Evolutionary conservation across 441 rosid genomes (phyloP).

Genomic region (Mallotus repandus): DNA sequence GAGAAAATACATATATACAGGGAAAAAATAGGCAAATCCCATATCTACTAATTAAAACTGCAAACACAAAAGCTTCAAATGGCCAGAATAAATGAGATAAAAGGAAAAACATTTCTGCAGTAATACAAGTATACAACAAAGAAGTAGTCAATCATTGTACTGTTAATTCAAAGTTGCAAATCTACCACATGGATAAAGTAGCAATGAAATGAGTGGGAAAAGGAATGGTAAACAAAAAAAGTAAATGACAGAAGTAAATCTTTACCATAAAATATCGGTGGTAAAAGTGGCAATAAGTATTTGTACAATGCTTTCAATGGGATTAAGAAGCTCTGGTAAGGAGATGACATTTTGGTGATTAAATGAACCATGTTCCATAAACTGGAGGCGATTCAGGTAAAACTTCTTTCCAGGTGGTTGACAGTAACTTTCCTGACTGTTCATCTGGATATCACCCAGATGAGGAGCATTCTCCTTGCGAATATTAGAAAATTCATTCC

Average conservation of each 20-base stretch:
- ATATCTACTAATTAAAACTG: constrained; percentile 12
- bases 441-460: constrained; percentile 24
- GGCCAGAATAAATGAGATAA: neutral
- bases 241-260: neutral
- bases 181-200: neutral
- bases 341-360: constrained; percentile 49
- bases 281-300: constrained; percentile 92
- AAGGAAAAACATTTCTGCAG: neutral
- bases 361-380: constrained; percentile 38
- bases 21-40: neutral
- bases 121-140: neutral
- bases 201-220: too few relatives aligned
- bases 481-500: constrained; percentile 15
- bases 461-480: constrained; percentile 18
- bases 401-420: constrained; percentile 61
- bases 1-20: neutral
- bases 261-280: constrained; percentile 74
- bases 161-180: neutral
- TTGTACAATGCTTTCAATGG: constrained; percentile 55
- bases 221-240: neutral
- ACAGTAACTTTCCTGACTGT: constrained; percentile 20
- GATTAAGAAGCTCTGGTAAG: constrained; percentile 76
- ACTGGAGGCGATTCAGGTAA: constrained; percentile 70
- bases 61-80: neutral
- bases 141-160: too few relatives aligned